A percentile compares a stretch with the other conserved stretches of the same genome.
phyloP scores from a whole-genome alignment of 257 asterid species.

The Solanum sparsipilum region DNA sequence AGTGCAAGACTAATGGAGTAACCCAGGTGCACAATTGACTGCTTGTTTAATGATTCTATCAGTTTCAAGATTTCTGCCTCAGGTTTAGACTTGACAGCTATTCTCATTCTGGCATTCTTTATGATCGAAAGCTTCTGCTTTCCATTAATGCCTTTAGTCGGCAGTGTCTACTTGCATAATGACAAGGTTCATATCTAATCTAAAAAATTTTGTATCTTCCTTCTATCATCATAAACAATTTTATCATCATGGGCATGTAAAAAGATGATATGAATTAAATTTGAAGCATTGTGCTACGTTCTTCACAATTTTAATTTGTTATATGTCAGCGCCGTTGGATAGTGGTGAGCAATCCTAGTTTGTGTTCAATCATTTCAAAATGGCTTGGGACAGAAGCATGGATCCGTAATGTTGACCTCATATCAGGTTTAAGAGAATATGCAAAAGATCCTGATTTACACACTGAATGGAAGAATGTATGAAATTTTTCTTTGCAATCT shows the following conservation, averaged over 20 bases:
- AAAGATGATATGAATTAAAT: background rate
- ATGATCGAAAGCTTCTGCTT: background rate
- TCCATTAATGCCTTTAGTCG: background rate
- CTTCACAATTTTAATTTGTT: background rate
- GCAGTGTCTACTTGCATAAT: background rate
- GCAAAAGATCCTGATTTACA: constrained; percentile 32
- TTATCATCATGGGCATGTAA: background rate
- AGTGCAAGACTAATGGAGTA: constrained; percentile 40
- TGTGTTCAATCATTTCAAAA: constrained; percentile 38
- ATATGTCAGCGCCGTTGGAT: constrained; percentile 41
- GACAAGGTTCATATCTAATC: background rate
- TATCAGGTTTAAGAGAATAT: constrained; percentile 33
- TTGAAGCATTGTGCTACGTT: background rate
- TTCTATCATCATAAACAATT: background rate
- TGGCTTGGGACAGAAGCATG: constrained; percentile 52
- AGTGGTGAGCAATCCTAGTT: constrained; percentile 48
- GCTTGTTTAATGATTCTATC: background rate
- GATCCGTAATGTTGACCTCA: constrained; percentile 35
- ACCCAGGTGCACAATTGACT: constrained; percentile 27
- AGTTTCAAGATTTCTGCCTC: background rate
- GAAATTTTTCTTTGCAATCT: background rate
- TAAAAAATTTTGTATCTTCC: background rate
- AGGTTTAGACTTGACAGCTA: background rate
- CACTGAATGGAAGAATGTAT: constrained; percentile 36
- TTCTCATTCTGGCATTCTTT: background rate